Base-by-base conservation (phyloP, 1,139 yeast species). In the Geotrichum reessii region DNA sequence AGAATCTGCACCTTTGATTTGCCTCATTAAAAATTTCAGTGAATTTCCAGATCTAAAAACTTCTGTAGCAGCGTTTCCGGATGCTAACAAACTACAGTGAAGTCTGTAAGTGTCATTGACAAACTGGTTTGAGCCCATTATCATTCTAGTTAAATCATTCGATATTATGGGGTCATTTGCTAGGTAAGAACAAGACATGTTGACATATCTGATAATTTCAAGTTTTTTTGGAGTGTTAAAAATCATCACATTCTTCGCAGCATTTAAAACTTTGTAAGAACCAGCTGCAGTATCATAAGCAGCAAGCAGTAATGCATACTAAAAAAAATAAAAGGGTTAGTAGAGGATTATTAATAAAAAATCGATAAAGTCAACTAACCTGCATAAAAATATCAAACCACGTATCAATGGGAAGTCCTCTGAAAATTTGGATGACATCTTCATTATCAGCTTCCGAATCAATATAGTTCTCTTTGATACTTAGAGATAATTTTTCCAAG, bases 301-400 rank as follows among this genome's bases (percentile, higher is more conserved):
- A 0, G 90, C 84, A 52, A 86, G 78, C 25, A 84, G 76, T 25
- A 93, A 70, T 0, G 96, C 84, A 65, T 56, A 56, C 55, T 54
- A 21, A 4, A n/a, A n/a, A n/a, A n/a, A n/a, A n/a, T n/a, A 25
- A 19, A 19, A n/a, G 3, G 6, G 17, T 52, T 28, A 31, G 50
- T 37, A 22, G 9, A 17, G 22, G 9, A 6, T 22, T 22, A 7
- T 14, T 22, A 25, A n/a, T 47, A 14, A 21, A 21, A 25, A 22
- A 21, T 22, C 25, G 17, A 21, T 3, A 47, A 17, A 11, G 17
- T n/a, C n/a, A n/a, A n/a, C 50, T 40, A 31, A 87, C 83, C 66
- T 86, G 87, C 78, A 91, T 85, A 67, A 91, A 89, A 8, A 93
- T 76, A 62, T 81, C 83, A 69, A 91, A 90, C 99, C 99, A 93